Conservation (phyloP, 2,329 filamentous ascomycete species). For the Fonsecaea monophora region DNA sequence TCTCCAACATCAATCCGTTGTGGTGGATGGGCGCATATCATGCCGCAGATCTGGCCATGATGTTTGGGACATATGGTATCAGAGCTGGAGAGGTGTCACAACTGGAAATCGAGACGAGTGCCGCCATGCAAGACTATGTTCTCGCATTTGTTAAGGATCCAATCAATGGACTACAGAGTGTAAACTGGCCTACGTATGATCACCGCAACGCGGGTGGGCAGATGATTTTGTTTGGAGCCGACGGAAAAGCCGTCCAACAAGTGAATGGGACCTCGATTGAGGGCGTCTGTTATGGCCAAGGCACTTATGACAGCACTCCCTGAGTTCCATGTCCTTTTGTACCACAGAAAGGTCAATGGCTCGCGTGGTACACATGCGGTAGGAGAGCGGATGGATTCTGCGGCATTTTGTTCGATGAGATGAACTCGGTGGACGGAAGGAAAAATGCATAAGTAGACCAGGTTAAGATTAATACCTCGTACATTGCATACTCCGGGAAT, state of each 20-base stretch:
- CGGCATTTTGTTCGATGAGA: neutral
- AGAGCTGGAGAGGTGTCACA: conserved; percentile 3
- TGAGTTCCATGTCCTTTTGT: neutral
- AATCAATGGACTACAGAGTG: conserved; percentile 21
- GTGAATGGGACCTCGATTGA: conserved; percentile 12
- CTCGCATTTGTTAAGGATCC: conserved; percentile 40
- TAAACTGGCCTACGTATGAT: conserved; percentile 30
- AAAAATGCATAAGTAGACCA: neutral
- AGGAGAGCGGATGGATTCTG: neutral
- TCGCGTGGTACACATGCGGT: neutral
- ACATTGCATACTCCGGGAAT: neutral
- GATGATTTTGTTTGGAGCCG: conserved; percentile 10
- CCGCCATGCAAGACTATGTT: conserved; percentile 41
- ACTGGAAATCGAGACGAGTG: conserved; percentile 37
- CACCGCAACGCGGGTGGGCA: conserved; percentile 1
- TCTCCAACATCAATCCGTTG: conserved; percentile 50
- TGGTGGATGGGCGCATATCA: conserved; percentile 50
- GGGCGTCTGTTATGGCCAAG: conserved; percentile 14
- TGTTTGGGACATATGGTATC: conserved; percentile 50
- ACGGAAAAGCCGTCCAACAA: conserved; percentile 8
- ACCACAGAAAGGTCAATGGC: neutral
- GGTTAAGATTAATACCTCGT: neutral
- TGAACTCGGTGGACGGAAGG: neutral
- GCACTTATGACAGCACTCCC: conserved; percentile 9
- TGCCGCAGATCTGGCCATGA: conserved; percentile 39